phyloP scores from a whole-genome alignment of 768 basidiomycete species.

The Leccinum arenicola region DNA sequence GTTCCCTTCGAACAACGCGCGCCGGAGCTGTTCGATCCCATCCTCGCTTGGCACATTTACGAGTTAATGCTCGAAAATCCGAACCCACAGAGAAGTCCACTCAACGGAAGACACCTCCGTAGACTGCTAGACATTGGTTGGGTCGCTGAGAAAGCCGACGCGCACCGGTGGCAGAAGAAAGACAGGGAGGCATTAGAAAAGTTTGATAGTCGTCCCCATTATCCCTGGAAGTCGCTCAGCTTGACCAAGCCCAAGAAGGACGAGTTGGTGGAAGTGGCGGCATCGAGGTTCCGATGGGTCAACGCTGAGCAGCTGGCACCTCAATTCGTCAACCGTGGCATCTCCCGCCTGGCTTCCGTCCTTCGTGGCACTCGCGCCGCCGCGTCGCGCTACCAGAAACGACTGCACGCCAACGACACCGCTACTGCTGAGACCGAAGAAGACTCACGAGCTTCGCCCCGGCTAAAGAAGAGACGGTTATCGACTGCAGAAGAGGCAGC shows the following conservation, averaged over 20 bases:
- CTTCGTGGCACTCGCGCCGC: conserved; percentile 9
- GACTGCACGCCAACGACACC: conserved; percentile 12
- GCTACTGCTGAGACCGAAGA: conserved; percentile 10
- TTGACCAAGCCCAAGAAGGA: conserved; percentile 26
- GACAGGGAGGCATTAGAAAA: conserved; percentile 27
- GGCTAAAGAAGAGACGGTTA: conserved; percentile 27
- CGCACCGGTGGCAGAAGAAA: conserved; percentile 22
- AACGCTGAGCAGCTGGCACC: conserved; percentile 31
- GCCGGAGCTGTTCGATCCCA: conserved; percentile 30
- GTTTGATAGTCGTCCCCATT: conserved; percentile 23
- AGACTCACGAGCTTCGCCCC: conserved; percentile 16
- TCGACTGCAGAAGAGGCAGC: conserved; percentile 2
- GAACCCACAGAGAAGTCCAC: conserved; percentile 14
- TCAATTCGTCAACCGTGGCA: conserved; percentile 22
- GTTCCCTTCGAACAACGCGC: conserved; percentile 17
- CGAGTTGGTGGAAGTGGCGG: conserved; percentile 25
- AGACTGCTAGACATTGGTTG: conserved; percentile 30
- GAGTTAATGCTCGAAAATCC: conserved; percentile 24
- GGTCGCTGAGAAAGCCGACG: conserved; percentile 23
- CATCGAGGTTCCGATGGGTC: conserved; percentile 28
- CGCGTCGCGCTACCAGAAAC: conserved; percentile 22
- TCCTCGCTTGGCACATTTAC: conserved; percentile 31
- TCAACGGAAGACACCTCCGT: conserved; percentile 27
- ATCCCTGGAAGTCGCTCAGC: conserved; percentile 28
- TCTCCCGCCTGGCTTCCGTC: conserved; percentile 16